These are phyloP conservation scores for Punica granatum DNA, from an alignment of 345 rosid species.

Conservation along the genomic window DNA sequence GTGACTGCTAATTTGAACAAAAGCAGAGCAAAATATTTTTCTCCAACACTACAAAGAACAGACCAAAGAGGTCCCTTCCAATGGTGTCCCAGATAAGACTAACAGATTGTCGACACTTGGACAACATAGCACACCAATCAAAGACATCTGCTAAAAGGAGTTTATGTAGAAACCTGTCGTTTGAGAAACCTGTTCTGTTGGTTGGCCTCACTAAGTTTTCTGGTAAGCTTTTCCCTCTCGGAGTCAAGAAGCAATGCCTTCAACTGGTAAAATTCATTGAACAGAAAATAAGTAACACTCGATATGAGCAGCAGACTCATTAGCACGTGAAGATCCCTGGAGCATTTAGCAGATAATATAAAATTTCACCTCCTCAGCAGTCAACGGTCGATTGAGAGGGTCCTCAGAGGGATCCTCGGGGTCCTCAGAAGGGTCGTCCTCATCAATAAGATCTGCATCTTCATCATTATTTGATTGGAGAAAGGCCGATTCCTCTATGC, in stretches of 20 bases:
- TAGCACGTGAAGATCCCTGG: background rate
- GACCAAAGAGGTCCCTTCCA: background rate
- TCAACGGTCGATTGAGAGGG: conserved; percentile 37
- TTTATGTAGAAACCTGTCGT: conserved; percentile 51
- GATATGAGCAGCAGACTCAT: background rate
- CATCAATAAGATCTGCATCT: conserved; percentile 20
- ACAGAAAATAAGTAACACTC: background rate
- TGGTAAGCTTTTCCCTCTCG: conserved; percentile 61
- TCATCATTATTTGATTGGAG: conserved; percentile 22
- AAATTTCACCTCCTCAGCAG: conserved; percentile 47
- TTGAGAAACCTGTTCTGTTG: conserved; percentile 80
- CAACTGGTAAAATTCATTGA: conserved; percentile 32
- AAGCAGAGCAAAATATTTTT: background rate
- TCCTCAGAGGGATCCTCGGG: conserved; percentile 22
- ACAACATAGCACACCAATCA: background rate
- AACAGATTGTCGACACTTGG: background rate
- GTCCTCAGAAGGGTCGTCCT: conserved; percentile 23
- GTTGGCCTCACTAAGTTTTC: conserved; percentile 87
- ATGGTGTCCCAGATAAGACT: background rate
- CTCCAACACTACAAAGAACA: background rate
- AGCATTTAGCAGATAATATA: background rate
- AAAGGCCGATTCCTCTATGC: conserved; percentile 42
- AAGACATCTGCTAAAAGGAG: background rate
- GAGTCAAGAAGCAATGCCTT: conserved; percentile 56
- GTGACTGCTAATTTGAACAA: background rate